Evolutionary conservation across 2,329 filamentous ascomycete genomes (phyloP), one percentile per base, ranked within the genome.

Genomic region (Colletotrichum tropicale): DNA sequence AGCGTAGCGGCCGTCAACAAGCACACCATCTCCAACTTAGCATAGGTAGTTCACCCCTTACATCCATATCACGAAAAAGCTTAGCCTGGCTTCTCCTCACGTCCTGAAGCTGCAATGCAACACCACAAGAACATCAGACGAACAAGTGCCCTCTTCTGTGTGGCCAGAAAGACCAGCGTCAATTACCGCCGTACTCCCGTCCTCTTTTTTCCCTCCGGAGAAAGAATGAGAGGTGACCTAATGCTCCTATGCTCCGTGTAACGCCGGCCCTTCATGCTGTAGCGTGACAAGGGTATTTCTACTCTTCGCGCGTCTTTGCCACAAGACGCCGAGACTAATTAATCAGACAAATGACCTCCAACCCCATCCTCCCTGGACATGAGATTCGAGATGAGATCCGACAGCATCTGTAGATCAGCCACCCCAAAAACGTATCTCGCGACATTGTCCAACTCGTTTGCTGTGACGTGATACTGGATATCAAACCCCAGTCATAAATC

Each of bases 231-330:
- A 61, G 58, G 24, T 34, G n/a, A 48, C 24, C 28, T 32, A 28
- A 61, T 48, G 60, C 66, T 60, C 66, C 66, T 34, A 69, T 43
- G 52, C 61, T 61, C 68, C 69, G 12, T 55, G 24, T 43, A 75
- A 72, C 72, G 72, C 72, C 72, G 70, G 52, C 34, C 38, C 55
- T 34, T 75, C 55, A 64, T 75, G 72, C 69, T 62, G 61, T 66
- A 66, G 62, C 26, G 62, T 56, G 55, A 66, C 16, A 67, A 55
- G 43, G 15, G 32, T 43, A 10, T 36, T 28, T 13, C 34, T 21
- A 30, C 69, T 66, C 61, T 30, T 28, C n/a, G 26, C 10, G 30
- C 24, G 30, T 38, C 26, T 21, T 16, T 34, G 18, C 38, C 72
- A 56, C 48, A 32, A 67, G 62, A 62, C 26, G 69, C 52, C 38